Conservation (phyloP, 805 yeast genomes). For the Saturnispora galanensis region DNA sequence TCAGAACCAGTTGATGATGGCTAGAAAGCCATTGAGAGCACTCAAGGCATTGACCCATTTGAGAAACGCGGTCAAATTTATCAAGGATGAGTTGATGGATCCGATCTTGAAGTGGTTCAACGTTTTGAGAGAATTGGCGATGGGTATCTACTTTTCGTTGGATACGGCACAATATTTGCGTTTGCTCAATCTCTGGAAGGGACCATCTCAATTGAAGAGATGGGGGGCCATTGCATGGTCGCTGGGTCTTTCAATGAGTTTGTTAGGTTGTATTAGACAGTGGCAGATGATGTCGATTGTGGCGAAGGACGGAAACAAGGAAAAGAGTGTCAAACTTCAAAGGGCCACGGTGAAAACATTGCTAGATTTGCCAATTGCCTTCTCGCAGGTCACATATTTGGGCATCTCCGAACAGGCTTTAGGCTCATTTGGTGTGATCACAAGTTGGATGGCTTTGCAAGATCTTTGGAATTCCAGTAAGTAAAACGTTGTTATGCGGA, state of each 20-base stretch:
- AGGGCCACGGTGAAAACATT: slow-evolving; percentile 68
- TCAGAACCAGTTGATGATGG: slow-evolving; percentile 7
- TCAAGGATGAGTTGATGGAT: slow-evolving; percentile 62
- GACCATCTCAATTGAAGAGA: slow-evolving; percentile 37
- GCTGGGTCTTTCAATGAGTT: slow-evolving; percentile 53
- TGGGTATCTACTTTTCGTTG: slow-evolving; percentile 50
- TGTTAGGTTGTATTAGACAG: slow-evolving; percentile 49
- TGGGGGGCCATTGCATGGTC: slow-evolving; percentile 72
- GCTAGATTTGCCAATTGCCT: slow-evolving; percentile 66
- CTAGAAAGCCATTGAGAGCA: slow-evolving; percentile 73
- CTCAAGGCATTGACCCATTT: slow-evolving; percentile 72
- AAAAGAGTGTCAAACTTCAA: slow-evolving; percentile 35
- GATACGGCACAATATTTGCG: slow-evolving; percentile 46
- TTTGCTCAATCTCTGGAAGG: slow-evolving; percentile 1
- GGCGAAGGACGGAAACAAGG: background rate
- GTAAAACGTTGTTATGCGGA: background rate
- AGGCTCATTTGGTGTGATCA: slow-evolving; percentile 76
- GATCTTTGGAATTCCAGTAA: slow-evolving; percentile 47
- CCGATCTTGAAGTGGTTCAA: slow-evolving; percentile 41
- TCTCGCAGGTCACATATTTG: slow-evolving; percentile 53
- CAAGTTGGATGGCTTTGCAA: slow-evolving; percentile 68
- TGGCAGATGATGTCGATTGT: slow-evolving; percentile 29
- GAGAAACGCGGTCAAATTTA: slow-evolving; percentile 56
- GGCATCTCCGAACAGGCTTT: slow-evolving; percentile 66
- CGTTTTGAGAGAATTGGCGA: slow-evolving; percentile 48